Evolutionary conservation across 108 stramenopile species (phyloP).

Genomic region (Fragilaria radians): DNA sequence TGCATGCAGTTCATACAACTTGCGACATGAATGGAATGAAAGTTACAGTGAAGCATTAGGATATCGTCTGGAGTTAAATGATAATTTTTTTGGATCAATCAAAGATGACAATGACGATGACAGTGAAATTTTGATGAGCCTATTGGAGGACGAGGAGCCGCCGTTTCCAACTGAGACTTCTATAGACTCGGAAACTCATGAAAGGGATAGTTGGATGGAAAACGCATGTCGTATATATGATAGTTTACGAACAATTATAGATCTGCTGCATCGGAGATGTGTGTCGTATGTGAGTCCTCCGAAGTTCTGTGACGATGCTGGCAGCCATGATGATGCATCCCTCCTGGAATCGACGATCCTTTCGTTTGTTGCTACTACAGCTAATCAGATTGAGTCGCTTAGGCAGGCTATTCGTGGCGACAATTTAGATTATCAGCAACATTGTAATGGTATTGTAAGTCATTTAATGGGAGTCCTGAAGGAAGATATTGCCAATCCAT

Average conservation of each 20-base stretch:
- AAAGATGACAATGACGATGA: background rate
- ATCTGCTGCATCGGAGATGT: conserved; percentile 33
- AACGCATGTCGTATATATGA: conserved; percentile 34
- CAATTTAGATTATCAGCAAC: conserved; percentile 25
- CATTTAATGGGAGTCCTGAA: conserved; percentile 54
- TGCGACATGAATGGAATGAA: conserved; percentile 24
- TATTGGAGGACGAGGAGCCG: background rate
- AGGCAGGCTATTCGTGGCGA: conserved; percentile 37
- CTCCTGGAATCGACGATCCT: conserved; percentile 73
- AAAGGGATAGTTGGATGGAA: conserved; percentile 34
- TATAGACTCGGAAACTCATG: too few relatives aligned
- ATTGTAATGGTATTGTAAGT: conserved; percentile 67
- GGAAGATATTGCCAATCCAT: conserved; percentile 57
- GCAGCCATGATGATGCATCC: conserved; percentile 51
- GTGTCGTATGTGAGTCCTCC: conserved; percentile 17
- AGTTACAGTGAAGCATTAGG: conserved; percentile 27
- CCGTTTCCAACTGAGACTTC: too few relatives aligned
- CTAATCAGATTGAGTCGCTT: conserved; percentile 72
- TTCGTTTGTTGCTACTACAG: conserved; percentile 76
- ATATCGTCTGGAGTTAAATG: conserved; percentile 13
- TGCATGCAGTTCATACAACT: conserved; percentile 12
- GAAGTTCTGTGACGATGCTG: background rate
- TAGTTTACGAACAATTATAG: conserved; percentile 36
- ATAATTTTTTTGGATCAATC: too few relatives aligned
- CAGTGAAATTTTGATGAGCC: background rate